Base-by-base conservation (phyloP, 1,284 basidiomycete genomes). In the Cutaneotrichosporon cyanovorans region DNA sequence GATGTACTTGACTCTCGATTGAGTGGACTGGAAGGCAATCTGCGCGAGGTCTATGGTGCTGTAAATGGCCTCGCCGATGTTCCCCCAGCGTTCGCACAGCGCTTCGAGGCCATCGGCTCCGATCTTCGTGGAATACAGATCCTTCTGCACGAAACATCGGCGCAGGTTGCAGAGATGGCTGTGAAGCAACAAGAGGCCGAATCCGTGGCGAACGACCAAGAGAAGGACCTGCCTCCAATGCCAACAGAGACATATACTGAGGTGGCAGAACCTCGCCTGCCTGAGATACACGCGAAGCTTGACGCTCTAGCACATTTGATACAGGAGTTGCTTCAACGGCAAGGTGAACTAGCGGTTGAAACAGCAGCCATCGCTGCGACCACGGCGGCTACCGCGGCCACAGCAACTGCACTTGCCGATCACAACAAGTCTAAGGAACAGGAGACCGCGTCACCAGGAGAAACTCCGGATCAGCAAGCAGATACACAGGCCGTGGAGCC, bases 281-380 rank as follows among this genome's bases (percentile, higher is more conserved):
- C 42, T 3, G 58, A 55, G 36, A 45, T 71, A 8, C 52, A 69
- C 46, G 28, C 34, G 19, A 71, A 71, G 45, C 57, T 71, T 10
- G 68, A 71, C 41, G 53, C 48, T 11, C 61, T 71, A 28, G 61
- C 57, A 15, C 50, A 48, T 14, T 49, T 66, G 2, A 67, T 65
- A 47, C 57, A 66, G 46, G 59, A 63, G 15, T 46, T 63, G 11
- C 42, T 67, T 2, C 14, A 30, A 38, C 41, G 47, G 3, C 47
- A 49, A 41, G 35, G 18, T 19, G 44, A 42, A 3, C 22, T 42
- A 1, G 43, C 43, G 3, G 40, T 30, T 2, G 5, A 20, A 8
- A 28, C 42, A 2, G 46, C 43, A 0, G 45, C 19, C 15, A 8
- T 12, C 6, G 25, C 14, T 21, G 38, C 16, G n/a, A n/a, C 38